Conservation (phyloP, 2,329 filamentous ascomycete genomes). For the Penicillium freii region DNA sequence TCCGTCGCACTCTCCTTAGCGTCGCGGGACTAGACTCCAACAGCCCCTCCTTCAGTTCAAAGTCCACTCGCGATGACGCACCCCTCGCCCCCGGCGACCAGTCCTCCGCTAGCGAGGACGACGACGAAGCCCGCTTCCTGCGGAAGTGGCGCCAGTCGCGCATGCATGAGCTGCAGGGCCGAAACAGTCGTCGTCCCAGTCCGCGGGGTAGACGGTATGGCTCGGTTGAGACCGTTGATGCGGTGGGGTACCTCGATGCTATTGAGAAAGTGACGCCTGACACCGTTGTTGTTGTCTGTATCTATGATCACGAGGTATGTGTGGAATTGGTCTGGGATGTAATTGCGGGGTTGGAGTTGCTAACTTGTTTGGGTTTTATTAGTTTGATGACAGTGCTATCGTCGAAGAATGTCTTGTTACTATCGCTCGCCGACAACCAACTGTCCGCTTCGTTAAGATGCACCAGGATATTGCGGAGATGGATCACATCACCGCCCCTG, state of each 20-base stretch:
- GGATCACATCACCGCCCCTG: conserved; percentile 81
- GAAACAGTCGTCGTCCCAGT: conserved; percentile 67
- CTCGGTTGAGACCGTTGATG: conserved; percentile 78
- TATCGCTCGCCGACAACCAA: conserved; percentile 68
- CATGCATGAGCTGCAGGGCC: conserved; percentile 70
- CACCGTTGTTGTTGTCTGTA: conserved; percentile 86
- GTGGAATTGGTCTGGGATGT: background rate
- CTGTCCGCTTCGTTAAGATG: conserved; percentile 83
- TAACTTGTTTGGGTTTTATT: background rate
- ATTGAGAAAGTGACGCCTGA: conserved; percentile 84
- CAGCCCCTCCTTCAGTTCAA: conserved; percentile 23
- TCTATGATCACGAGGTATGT: conserved; percentile 82
- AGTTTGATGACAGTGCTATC: conserved; percentile 76
- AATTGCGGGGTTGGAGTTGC: background rate
- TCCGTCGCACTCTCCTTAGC: conserved; percentile 44
- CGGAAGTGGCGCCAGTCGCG: conserved; percentile 79
- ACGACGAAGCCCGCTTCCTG: conserved; percentile 78
- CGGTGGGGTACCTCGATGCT: conserved; percentile 88
- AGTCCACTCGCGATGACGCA: conserved; percentile 28
- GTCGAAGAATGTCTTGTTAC: conserved; percentile 76
- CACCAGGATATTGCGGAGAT: conserved; percentile 93
- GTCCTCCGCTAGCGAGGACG: conserved; percentile 50
- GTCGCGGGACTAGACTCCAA: conserved; percentile 35
- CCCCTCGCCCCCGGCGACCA: conserved; percentile 7
- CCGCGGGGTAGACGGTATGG: conserved; percentile 78